Percentiles rank a stretch among this genome's conserved stretches.
Conservation (phyloP, 2,329 filamentous ascomycete species). For the Cyphellophora attinorum region DNA sequence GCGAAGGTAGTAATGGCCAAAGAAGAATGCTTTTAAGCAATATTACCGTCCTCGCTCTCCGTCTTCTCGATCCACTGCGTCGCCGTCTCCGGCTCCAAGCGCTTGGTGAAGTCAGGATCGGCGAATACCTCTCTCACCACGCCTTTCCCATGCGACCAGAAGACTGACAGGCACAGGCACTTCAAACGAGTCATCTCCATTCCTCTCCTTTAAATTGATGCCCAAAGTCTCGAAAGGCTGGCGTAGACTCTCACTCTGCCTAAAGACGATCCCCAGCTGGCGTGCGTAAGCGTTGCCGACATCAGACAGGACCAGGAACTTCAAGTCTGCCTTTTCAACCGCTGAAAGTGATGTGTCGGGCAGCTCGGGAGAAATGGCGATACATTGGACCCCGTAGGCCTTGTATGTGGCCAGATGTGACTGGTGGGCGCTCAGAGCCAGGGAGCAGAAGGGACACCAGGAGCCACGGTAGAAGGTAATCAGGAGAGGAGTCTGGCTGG, state of each 20-base stretch:
- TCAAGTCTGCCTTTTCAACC: no score
- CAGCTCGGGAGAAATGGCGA: constrained; percentile 18
- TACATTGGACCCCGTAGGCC: no score
- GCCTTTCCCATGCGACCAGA: constrained; percentile 26
- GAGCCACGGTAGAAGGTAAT: constrained; percentile 39
- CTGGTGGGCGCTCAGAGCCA: constrained; percentile 28
- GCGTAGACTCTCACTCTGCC: constrained; percentile 21
- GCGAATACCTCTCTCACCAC: constrained; percentile 27
- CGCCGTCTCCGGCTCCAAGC: not conserved
- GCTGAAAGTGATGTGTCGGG: no score
- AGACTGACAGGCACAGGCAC: constrained; percentile 31
- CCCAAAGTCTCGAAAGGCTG: constrained; percentile 22
- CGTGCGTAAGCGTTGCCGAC: constrained; percentile 26
- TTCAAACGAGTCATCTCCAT: constrained; percentile 29
- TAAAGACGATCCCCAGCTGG: constrained; percentile 28
- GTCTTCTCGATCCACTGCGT: not conserved
- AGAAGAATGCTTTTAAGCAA: no score
- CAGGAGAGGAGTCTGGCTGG: constrained; percentile 26
- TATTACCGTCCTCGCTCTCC: no score
- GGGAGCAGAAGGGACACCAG: constrained; percentile 40
- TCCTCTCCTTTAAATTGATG: constrained; percentile 22
- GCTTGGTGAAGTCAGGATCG: constrained; percentile 25
- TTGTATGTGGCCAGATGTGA: no score
- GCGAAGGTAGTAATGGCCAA: no score
- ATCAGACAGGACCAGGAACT: no score